A percentile compares a stretch with the other conserved stretches of the same genome.
phyloP scores from a whole-genome alignment of 1,139 yeast species.

The Taphrina populina region DNA sequence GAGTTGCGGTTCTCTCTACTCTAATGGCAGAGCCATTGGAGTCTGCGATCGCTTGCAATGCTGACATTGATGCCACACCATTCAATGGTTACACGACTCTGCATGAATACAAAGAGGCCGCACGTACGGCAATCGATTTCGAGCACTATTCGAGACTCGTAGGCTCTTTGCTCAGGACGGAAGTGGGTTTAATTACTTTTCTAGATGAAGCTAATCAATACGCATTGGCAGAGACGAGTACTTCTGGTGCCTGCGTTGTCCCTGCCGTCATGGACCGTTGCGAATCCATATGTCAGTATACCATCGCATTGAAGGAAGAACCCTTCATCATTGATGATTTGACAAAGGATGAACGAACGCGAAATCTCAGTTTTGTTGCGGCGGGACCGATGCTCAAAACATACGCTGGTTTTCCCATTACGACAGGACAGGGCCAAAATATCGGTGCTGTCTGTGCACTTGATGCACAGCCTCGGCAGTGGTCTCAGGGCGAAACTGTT shows the following conservation, averaged over 20 bases:
- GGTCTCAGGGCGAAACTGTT: slow-evolving; percentile 5
- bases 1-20: too few species aligned
- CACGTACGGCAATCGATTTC: slow-evolving; percentile 1
- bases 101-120: slow-evolving; percentile 12
- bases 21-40: too few species aligned
- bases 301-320: slow-evolving; percentile 1
- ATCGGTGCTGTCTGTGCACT: slow-evolving; percentile 28
- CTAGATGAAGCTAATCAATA: slow-evolving; percentile 8
- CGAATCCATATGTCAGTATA: slow-evolving; percentile 8
- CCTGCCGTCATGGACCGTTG: slow-evolving; percentile 10
- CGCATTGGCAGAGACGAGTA: slow-evolving; percentile 1
- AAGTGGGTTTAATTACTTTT: slow-evolving; percentile 2
- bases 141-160: slow-evolving; percentile 13
- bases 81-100: neutral
- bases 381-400: slow-evolving; percentile 4
- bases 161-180: slow-evolving; percentile 2
- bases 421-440: slow-evolving; percentile 15
- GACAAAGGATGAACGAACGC: slow-evolving; percentile 3
- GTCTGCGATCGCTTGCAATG: neutral
- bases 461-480: slow-evolving; percentile 8
- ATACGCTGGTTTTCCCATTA: slow-evolving; percentile 23
- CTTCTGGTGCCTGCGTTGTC: neutral
- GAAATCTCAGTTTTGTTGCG: slow-evolving; percentile 1
- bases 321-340: slow-evolving; percentile 10
- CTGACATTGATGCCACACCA: neutral